Percentiles rank a stretch among this genome's conserved stretches.
Evolutionary conservation across 169 alveolate genomes (phyloP).

Genomic region (Plasmodium ovale): DNA sequence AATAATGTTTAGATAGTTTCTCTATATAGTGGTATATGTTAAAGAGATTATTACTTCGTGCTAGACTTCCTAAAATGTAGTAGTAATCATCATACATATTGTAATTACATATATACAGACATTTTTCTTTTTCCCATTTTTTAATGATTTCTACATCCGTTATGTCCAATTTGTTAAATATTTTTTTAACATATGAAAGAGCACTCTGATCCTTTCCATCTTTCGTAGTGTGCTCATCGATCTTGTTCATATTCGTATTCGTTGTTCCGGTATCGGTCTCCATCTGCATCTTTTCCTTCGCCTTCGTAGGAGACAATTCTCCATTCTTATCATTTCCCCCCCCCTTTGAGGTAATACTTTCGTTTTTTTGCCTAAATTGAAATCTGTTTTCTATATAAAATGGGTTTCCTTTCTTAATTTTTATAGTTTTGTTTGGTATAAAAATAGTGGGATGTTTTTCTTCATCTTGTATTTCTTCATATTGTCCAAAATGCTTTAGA

Average conservation of each 20-base stretch:
- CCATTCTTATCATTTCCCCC: no score
- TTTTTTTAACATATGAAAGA: conserved; percentile 23
- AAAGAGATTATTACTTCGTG: conserved; percentile 36
- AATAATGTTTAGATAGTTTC: conserved; percentile 26
- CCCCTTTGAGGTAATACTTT: no score
- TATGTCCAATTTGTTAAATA: conserved; percentile 51
- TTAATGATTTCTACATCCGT: conserved; percentile 58
- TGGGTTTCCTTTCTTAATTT: conserved; percentile 14
- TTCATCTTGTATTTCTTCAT: background rate
- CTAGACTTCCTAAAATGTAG: conserved; percentile 63
- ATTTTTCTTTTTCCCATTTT: conserved; percentile 71
- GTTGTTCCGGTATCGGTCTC: no score
- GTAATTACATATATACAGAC: conserved; percentile 59
- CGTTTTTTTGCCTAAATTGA: background rate
- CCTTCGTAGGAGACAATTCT: no score
- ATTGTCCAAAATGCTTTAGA: conserved; percentile 11
- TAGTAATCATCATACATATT: conserved; percentile 74
- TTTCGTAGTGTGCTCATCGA: background rate
- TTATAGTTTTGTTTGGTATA: conserved; percentile 63
- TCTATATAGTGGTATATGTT: conserved; percentile 50
- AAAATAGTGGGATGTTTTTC: background rate
- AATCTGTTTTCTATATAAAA: background rate
- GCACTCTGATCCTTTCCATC: background rate
- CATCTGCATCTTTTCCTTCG: background rate
- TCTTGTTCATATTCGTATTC: no score